phyloP scores from a whole-genome alignment of 495 filamentous ascomycete species.

The Podospora conica region DNA sequence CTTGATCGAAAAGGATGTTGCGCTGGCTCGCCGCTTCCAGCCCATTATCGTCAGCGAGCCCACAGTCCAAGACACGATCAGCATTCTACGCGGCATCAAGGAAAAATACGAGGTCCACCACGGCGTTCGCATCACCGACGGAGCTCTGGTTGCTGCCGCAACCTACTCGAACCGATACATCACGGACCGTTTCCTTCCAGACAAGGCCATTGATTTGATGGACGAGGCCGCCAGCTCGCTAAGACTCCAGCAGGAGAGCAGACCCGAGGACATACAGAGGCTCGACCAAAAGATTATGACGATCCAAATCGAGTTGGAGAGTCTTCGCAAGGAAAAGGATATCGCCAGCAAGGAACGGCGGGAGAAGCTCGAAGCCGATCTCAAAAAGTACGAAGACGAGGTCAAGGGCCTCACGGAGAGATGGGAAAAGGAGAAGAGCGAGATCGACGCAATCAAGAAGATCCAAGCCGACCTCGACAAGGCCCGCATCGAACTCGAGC shows the following conservation, averaged over 20 bases:
- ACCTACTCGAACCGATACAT: constrained; percentile 93
- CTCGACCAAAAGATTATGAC: constrained; percentile 94
- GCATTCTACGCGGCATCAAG: constrained; percentile 93
- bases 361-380: constrained; percentile 67
- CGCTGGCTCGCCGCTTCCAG: constrained; percentile 86
- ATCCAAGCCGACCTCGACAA: constrained; percentile 79
- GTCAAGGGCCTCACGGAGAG: constrained; percentile 58
- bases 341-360: constrained; percentile 80
- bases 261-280: constrained; percentile 84
- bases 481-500: constrained; percentile 76
- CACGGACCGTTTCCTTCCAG: constrained; percentile 88
- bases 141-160: constrained; percentile 84
- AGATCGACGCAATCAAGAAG: constrained; percentile 79
- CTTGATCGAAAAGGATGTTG: constrained; percentile 91
- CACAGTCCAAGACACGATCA: constrained; percentile 85
- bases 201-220: constrained; percentile 95
- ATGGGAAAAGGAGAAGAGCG: constrained; percentile 85
- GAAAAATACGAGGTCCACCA: constrained; percentile 97
- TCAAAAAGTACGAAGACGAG: constrained; percentile 71
- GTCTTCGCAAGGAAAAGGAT: constrained; percentile 90
- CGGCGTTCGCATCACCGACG: constrained; percentile 87
- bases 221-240: constrained; percentile 92
- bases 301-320: constrained; percentile 95
- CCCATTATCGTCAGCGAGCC: constrained; percentile 88
- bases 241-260: constrained; percentile 91